Conservation (phyloP, 805 yeast species). For the Maudiozyma turicensis region DNA sequence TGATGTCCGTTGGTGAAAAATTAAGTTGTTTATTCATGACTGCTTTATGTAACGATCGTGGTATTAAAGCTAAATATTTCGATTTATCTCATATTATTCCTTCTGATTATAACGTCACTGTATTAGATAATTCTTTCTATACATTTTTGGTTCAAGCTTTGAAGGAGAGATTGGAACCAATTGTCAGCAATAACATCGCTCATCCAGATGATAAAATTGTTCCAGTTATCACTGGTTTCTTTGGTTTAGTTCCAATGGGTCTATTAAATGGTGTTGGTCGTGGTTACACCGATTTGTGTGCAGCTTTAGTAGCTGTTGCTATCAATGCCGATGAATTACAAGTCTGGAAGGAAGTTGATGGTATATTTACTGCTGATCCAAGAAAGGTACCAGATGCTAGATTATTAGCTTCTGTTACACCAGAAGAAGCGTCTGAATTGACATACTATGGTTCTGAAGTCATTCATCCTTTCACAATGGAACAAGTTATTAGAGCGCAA, state of each 20-base stretch:
- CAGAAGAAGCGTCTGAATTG: conserved; percentile 97
- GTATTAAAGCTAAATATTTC: conserved; percentile 66
- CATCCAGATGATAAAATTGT: conserved; percentile 34
- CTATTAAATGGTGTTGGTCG: conserved; percentile 87
- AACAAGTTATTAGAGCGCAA: conserved; percentile 90
- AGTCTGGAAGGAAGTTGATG: conserved; percentile 98
- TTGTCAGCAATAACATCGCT: conserved; percentile 19
- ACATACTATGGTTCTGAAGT: conserved; percentile 97
- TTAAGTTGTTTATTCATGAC: conserved; percentile 85
- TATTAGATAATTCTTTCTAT: conserved; percentile 62
- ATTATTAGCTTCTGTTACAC: conserved; percentile 78
- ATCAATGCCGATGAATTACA: conserved; percentile 86
- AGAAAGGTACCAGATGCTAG: conserved; percentile 88
- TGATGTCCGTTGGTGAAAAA: conserved; percentile 92
- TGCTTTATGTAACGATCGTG: conserved; percentile 71
- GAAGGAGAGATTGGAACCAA: conserved; percentile 38
- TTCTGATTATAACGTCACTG: conserved; percentile 40
- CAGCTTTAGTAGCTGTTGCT: conserved; percentile 93
- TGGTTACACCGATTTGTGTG: conserved; percentile 96
- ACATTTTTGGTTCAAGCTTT: conserved; percentile 43
- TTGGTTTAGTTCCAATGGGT: conserved; percentile 95
- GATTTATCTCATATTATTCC: conserved; percentile 72
- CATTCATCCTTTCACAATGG: conserved; percentile 98
- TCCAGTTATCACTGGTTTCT: conserved; percentile 93
- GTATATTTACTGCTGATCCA: conserved; percentile 97